These are phyloP conservation scores for Ophiosphaerella korrae DNA, from an alignment of 2,329 filamentous ascomycete genomes.

Conservation along the genomic window DNA sequence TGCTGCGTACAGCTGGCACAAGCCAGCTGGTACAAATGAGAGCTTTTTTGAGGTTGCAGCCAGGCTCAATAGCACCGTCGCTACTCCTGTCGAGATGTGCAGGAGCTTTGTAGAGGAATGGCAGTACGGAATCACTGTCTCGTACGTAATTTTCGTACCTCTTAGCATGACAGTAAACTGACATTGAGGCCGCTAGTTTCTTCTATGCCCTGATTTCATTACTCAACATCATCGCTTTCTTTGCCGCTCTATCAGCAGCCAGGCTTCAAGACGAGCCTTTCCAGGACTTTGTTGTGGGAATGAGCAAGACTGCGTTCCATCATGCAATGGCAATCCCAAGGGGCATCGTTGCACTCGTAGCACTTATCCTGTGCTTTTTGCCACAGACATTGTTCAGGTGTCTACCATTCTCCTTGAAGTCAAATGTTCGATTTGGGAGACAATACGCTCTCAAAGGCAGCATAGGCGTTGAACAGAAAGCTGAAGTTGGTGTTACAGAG, in stretches of 20 bases:
- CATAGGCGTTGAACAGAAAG: slow-evolving; percentile 14
- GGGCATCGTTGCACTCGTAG: not conserved
- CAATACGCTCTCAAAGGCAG: slow-evolving; percentile 21
- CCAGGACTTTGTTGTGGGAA: not conserved
- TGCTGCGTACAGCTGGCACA: slow-evolving; percentile 1
- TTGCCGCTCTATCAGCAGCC: not conserved
- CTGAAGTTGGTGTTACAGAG: slow-evolving; percentile 13
- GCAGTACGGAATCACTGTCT: slow-evolving; percentile 25
- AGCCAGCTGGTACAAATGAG: slow-evolving; percentile 25
- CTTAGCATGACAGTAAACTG: not conserved
- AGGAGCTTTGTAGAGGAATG: slow-evolving; percentile 26
- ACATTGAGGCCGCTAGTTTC: slow-evolving; percentile 5
- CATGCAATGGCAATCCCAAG: slow-evolving; percentile 2
- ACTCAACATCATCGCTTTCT: slow-evolving; percentile 11
- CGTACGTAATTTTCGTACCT: slow-evolving; percentile 10
- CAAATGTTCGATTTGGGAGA: slow-evolving; percentile 18
- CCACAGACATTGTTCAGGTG: slow-evolving; percentile 22
- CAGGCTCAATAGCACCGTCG: slow-evolving; percentile 25
- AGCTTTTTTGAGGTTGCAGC: slow-evolving; percentile 35
- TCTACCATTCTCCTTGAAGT: slow-evolving; percentile 22
- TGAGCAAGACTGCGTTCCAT: not conserved
- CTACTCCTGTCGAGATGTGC: slow-evolving; percentile 26
- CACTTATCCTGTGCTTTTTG: slow-evolving; percentile 5
- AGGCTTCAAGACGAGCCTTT: slow-evolving; percentile 3
- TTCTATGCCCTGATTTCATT: slow-evolving; percentile 19